These are phyloP conservation scores for Gnaphalium uliginosum DNA, from an alignment of 129 eudicot genomes.

Conservation along the genomic window DNA sequence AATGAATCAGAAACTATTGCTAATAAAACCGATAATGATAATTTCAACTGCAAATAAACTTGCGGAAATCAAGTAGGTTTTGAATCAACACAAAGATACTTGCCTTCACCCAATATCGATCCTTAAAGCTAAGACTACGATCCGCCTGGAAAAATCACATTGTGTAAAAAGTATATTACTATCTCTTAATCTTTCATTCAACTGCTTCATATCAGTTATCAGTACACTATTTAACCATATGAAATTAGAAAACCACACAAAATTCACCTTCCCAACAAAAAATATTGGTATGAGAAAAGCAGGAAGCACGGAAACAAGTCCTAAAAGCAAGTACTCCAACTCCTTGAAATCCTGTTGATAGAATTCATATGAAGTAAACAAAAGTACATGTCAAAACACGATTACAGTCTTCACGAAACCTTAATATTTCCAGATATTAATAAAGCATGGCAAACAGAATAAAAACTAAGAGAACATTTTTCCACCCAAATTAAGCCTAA, in stretches of 20 bases:
- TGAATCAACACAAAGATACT: constrained; percentile 31
- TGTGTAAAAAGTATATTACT: not conserved
- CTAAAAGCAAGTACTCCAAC: constrained; percentile 82
- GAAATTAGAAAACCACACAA: constrained; percentile 1
- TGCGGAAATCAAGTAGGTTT: constrained; percentile 28
- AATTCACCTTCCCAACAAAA: constrained; percentile 71
- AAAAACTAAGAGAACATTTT: not conserved
- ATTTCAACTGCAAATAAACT: constrained; percentile 23
- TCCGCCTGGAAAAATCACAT: constrained; percentile 63
- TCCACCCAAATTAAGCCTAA: not conserved
- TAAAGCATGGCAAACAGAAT: not conserved
- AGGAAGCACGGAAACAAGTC: constrained; percentile 76
- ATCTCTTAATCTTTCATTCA: not conserved
- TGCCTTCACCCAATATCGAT: constrained; percentile 96
- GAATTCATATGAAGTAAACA: constrained; percentile 9
- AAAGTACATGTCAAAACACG: not conserved
- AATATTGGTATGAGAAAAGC: constrained; percentile 75
- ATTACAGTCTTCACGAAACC: not conserved
- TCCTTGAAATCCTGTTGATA: constrained; percentile 74
- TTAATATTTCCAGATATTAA: not conserved
- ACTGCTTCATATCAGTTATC: not conserved
- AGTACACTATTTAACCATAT: not conserved
- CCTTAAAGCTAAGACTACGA: constrained; percentile 57
- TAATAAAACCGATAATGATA: not conserved
- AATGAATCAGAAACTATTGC: not conserved